Conservation (phyloP, 1,284 basidiomycete genomes). For the Apiotrichum sp. region DNA sequence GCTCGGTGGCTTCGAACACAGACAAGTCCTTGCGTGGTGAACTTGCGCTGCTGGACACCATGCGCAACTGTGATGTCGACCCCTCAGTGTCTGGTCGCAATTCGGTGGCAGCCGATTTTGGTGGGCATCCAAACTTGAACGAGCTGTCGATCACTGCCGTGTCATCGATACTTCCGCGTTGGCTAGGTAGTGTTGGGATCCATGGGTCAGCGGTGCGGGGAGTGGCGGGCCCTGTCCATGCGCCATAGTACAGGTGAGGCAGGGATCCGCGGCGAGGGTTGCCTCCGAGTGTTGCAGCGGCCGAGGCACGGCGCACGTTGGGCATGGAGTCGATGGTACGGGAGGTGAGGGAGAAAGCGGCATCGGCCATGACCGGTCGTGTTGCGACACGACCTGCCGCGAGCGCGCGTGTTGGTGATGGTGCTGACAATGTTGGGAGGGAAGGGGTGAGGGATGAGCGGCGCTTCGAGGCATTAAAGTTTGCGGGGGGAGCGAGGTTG, state of each 20-base stretch:
- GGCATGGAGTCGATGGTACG: constrained; percentile 13
- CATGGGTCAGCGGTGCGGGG: constrained; percentile 6
- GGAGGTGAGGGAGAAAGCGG: constrained; percentile 8
- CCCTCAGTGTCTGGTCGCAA: background rate
- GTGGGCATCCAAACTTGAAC: constrained; percentile 30
- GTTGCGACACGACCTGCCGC: constrained; percentile 19
- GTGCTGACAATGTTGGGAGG: constrained; percentile 26
- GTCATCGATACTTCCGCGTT: constrained; percentile 27
- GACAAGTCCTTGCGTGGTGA: constrained; percentile 1
- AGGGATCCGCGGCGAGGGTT: constrained; percentile 32
- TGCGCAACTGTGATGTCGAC: background rate
- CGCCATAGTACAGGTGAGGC: constrained; percentile 36
- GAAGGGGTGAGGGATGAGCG: constrained; percentile 38
- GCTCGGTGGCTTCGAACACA: constrained; percentile 37
- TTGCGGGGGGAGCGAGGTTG: constrained; percentile 19
- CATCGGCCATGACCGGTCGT: constrained; percentile 19
- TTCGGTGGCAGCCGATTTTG: background rate
- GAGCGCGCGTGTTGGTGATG: constrained; percentile 33
- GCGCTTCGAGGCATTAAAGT: constrained; percentile 14
- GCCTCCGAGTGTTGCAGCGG: background rate
- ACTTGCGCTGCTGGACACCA: background rate
- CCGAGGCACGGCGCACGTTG: constrained; percentile 3
- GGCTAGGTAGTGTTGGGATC: constrained; percentile 29
- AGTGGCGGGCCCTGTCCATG: constrained; percentile 20
- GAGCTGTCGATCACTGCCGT: constrained; percentile 1